A percentile compares a stretch with the other conserved stretches of the same genome.
These are phyloP conservation scores for Polytrichum commune DNA, from an alignment of 225 moss, liverwort and hornwort genomes.

Conservation along the genomic window DNA sequence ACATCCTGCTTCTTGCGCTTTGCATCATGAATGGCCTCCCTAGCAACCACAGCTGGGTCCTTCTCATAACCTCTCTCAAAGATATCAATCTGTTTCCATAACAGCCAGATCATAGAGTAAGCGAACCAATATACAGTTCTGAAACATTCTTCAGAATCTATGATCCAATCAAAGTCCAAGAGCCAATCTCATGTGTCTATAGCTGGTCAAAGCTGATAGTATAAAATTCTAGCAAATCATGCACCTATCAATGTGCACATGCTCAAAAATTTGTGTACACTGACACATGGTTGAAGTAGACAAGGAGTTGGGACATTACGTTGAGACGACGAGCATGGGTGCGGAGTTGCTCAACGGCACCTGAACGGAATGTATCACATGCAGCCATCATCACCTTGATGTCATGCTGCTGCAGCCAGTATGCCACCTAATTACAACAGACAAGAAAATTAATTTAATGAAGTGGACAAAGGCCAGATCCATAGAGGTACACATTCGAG, in stretches of 20 bases:
- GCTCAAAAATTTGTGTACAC: neutral
- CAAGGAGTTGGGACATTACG: conserved; percentile 13
- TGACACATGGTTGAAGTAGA: neutral
- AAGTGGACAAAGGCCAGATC: no score
- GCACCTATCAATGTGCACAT: neutral
- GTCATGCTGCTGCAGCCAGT: conserved; percentile 92
- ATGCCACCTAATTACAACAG: conserved; percentile 59
- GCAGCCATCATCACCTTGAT: conserved; percentile 99
- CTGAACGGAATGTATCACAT: conserved; percentile 98
- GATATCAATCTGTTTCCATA: conserved; percentile 53
- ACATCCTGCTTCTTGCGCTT: conserved; percentile 90
- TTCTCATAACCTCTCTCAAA: conserved; percentile 99
- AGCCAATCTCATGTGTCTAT: no score
- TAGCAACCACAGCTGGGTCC: conserved; percentile 96
- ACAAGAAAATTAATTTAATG: neutral
- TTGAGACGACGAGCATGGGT: conserved; percentile 96
- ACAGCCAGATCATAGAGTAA: neutral
- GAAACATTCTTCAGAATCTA: no score
- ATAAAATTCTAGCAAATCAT: neutral
- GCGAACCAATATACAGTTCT: no score
- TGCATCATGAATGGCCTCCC: conserved; percentile 91
- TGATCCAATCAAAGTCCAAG: no score
- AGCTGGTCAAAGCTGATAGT: no score
- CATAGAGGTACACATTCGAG: no score
- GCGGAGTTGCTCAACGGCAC: conserved; percentile 99